phyloP scores from a whole-genome alignment of 805 yeast genomes.

The Yarrowia sp. region DNA sequence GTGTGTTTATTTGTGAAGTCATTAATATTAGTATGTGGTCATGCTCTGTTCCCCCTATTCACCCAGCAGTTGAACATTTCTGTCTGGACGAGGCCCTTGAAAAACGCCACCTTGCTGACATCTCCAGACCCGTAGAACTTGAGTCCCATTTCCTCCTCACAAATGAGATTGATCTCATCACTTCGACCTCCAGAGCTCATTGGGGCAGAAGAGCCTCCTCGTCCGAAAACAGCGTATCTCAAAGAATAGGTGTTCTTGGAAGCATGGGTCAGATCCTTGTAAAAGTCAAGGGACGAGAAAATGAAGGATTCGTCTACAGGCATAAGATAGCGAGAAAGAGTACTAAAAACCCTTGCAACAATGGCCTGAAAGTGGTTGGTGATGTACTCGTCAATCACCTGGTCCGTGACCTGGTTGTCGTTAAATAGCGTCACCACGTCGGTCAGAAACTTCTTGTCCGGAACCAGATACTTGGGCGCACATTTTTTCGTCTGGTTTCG shows the following conservation, averaged over 20 bases:
- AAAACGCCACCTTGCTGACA: neutral
- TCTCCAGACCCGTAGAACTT: constrained; percentile 4
- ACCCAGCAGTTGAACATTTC: constrained; percentile 15
- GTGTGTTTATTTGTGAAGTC: too few relatives aligned
- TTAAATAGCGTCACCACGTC: neutral
- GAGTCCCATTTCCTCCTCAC: constrained; percentile 11
- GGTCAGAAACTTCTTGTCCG: neutral
- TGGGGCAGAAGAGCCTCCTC: neutral
- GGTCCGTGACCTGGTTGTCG: constrained; percentile 10
- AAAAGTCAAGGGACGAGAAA: neutral
- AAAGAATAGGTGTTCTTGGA: constrained; percentile 1
- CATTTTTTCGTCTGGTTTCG: neutral
- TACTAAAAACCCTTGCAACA: neutral
- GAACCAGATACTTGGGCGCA: neutral
- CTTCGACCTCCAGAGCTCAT: constrained; percentile 4
- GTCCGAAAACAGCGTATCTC: constrained; percentile 6
- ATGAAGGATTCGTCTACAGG: neutral
- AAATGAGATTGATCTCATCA: neutral
- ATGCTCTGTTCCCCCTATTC: neutral
- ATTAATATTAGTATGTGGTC: too few relatives aligned
- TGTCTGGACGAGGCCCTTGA: constrained; percentile 11
- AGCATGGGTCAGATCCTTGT: neutral
- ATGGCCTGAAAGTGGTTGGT: constrained; percentile 8
- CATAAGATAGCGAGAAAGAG: neutral
- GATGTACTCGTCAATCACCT: constrained; percentile 5